Evolutionary conservation across 2,329 filamentous ascomycete genomes (phyloP), one percentile per base, ranked within the genome.

Genomic region (Trichoderma breve): DNA sequence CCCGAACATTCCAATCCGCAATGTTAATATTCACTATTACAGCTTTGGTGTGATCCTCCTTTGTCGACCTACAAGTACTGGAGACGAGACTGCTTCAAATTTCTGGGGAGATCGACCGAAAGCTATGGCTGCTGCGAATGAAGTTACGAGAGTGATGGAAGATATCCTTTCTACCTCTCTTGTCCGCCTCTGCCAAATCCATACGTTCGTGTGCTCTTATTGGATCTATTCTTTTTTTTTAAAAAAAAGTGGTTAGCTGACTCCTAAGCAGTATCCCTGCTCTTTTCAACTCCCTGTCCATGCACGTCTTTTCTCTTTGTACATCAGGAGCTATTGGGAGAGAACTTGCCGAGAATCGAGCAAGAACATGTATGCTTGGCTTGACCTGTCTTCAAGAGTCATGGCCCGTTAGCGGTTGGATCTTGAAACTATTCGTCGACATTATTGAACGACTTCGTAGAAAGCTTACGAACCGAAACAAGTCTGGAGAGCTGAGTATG

Each of bases 61-160:
- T 3, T 65, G 28, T 21, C 62, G 62, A 24, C 62, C 62, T 24
- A 18, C 62, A 6, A 24, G 62, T n/a, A 24, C 39, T 4, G 39
- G 62, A 18, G 43, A 53, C 15, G 62, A 65, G 2, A 15, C 28
- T 9, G 28, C 30, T 8, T 65, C 62, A 24, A 65, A 65, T 8
- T 51, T 65, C 62, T 65, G 62, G 62, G 62, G 62, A 51, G 62
- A 65, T 47, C 39, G 62, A 6, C 62, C 62, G 8, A 65, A 65
- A 24, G 62, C 62, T 32, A 47, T 65, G 39, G 39, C 62, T 18
- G 62, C 62, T 4, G 62, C 62, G 9, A 65, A 65, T 21, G 62
- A 65, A 24, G 47, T 51, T 3, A 65, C 62, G 26, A 65, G 62
- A 65, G 62, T 65, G 11, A 65, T 65, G 62, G 62, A 65, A 11